Conservation (phyloP, 202 grass and related monocot species). For the Bolboschoenoplectus hybrid region DNA sequence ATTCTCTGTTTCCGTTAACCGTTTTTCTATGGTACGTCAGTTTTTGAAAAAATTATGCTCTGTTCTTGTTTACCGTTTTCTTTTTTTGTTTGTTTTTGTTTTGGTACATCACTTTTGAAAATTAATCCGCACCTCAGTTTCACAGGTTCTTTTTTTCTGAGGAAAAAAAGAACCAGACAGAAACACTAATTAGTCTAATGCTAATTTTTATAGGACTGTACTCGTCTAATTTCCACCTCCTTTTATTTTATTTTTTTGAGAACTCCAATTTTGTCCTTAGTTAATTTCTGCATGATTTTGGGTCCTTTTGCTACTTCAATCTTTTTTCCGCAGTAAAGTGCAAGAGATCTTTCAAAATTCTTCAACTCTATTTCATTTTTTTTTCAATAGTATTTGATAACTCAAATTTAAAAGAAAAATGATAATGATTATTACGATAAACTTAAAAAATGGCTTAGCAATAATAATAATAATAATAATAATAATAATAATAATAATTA, state of each 20-base stretch:
- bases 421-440: too few relatives aligned
- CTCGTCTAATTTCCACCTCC: background rate
- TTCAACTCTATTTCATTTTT: background rate
- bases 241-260: background rate
- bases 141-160: background rate
- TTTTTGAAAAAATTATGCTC: background rate
- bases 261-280: background rate
- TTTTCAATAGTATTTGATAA: too few relatives aligned
- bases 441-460: too few relatives aligned
- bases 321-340: background rate
- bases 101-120: slow-evolving; percentile 1
- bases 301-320: background rate
- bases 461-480: too few relatives aligned
- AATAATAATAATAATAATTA: too few relatives aligned
- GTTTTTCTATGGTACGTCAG: background rate
- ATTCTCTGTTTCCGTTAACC: background rate
- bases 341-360: background rate
- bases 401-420: too few relatives aligned
- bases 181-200: background rate
- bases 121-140: background rate
- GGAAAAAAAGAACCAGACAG: background rate
- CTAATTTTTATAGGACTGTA: background rate
- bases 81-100: background rate
- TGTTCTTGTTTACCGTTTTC: background rate
- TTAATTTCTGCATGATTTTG: background rate